Evolutionary conservation across 1,284 basidiomycete species (phyloP), one percentile per base, ranked within the genome.

Genomic region (Lentinula novae-zelandiae): DNA sequence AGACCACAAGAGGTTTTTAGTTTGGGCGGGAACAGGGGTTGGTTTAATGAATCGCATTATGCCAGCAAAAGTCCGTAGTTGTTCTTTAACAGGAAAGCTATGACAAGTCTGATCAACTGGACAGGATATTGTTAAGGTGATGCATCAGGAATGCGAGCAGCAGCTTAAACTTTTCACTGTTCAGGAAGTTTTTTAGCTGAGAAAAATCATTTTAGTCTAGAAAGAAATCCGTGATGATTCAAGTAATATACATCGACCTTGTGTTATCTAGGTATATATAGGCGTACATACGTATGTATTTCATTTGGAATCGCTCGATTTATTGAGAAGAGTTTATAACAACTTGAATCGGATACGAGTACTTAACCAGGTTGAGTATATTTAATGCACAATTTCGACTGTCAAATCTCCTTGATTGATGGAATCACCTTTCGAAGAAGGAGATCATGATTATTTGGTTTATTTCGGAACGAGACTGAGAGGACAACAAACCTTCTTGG

Each of bases 341-440:
- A 50, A 20, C 9, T 17, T 17, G 17, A 1, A 17, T 17, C 20
- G 12, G 22, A 22, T 22, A 22, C 22, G 22, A 22, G 22, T 22
- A 22, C 27, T 22, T 20, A 4, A 8, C 9, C 31, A 13, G 15
- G 49, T 33, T 20, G 49, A 54, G 3, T n/a, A 50, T n/a, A 20
- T 38, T 74, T 67, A 92, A 71, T 92, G 90, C 60, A 87, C 83
- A 70, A 95, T 93, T 74, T 95, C 93, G 66, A 90, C 87, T 44
- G 89, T 85, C 68, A 96, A 79, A 75, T 96, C 93, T 59, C 93
- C 92, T 72, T 93, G 90, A 73, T 88, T 89, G 76, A 96, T 89
- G 20, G 92, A 93, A 73, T 94, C 93, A 68, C 92, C 89, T 92
- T 46, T 17, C 67, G 53, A 60, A 62, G 63, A 62, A 64, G 57